These are phyloP conservation scores for Aureobasidium sp. DNA, from an alignment of 2,329 filamentous ascomycete species.

Conservation along the genomic window DNA sequence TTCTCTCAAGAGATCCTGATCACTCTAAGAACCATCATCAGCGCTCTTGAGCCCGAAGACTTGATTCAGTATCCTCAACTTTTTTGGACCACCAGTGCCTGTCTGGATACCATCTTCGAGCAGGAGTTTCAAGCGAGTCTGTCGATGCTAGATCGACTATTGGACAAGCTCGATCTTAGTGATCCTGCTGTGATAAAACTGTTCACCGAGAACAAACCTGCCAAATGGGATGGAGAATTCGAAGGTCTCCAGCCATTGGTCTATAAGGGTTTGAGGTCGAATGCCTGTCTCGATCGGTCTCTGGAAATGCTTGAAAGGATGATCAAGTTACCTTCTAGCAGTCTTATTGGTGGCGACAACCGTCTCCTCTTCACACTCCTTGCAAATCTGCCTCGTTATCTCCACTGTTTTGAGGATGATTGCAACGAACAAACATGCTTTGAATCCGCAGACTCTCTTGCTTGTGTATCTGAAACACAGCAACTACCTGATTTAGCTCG, in stretches of 20 bases:
- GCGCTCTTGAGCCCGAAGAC: constrained; percentile 70
- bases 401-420: constrained; percentile 65
- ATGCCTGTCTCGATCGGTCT: constrained; percentile 69
- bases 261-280: constrained; percentile 88
- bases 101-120: constrained; percentile 93
- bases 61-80: constrained; percentile 87
- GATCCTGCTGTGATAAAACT: constrained; percentile 61
- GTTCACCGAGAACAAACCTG: constrained; percentile 70
- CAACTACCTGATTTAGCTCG: constrained; percentile 60
- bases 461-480: constrained; percentile 65
- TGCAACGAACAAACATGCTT: constrained; percentile 40
- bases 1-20: constrained; percentile 98
- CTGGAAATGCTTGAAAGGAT: constrained; percentile 72
- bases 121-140: constrained; percentile 87
- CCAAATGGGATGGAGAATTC: constrained; percentile 82
- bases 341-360: constrained; percentile 72
- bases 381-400: constrained; percentile 82
- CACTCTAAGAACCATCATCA: constrained; percentile 84
- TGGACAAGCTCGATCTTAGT: constrained; percentile 75
- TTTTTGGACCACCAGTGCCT: constrained; percentile 97
- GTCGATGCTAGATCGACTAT: constrained; percentile 80
- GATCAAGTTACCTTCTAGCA: constrained; percentile 68
- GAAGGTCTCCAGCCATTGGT: constrained; percentile 78
- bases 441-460: constrained; percentile 61
- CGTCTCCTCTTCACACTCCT: constrained; percentile 79